A percentile compares a stretch with the other conserved stretches of the same genome.
Conservation (phyloP, 208 protist species). For the Trichomonas vaginalis region DNA sequence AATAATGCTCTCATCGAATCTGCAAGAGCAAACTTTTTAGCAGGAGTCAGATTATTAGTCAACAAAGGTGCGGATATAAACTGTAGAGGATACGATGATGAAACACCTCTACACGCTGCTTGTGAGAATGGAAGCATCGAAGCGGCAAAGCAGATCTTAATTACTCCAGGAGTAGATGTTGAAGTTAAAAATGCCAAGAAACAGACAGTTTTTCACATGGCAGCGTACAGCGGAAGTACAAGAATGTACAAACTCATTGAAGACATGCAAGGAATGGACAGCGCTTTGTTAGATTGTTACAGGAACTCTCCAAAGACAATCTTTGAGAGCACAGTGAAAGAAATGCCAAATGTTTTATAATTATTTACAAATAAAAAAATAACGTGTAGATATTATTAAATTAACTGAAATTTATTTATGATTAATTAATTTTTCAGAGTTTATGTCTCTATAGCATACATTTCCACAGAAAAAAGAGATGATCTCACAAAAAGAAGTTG, state of each 20-base stretch:
- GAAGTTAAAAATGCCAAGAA: not conserved
- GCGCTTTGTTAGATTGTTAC: not conserved
- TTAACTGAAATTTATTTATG: no score
- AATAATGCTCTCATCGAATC: not conserved
- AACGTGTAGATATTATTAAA: no score
- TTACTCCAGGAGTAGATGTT: not conserved
- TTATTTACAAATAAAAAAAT: no score
- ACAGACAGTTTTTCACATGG: not conserved
- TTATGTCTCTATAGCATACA: no score
- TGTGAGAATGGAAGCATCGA: not conserved
- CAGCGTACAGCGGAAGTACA: not conserved
- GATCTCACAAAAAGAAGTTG: no score
- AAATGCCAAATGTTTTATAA: not conserved
- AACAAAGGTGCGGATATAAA: not conserved
- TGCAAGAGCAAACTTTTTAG: not conserved
- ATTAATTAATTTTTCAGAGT: no score
- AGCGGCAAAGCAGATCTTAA: not conserved
- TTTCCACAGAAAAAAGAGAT: no score
- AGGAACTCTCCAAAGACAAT: not conserved
- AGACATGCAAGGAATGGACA: not conserved
- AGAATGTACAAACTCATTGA: not conserved
- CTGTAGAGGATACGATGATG: not conserved
- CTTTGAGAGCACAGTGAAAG: not conserved
- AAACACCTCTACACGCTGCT: not conserved
- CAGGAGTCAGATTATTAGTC: not conserved